Conservation (phyloP, 441 rosid species). For the Bruguiera hainesii region DNA sequence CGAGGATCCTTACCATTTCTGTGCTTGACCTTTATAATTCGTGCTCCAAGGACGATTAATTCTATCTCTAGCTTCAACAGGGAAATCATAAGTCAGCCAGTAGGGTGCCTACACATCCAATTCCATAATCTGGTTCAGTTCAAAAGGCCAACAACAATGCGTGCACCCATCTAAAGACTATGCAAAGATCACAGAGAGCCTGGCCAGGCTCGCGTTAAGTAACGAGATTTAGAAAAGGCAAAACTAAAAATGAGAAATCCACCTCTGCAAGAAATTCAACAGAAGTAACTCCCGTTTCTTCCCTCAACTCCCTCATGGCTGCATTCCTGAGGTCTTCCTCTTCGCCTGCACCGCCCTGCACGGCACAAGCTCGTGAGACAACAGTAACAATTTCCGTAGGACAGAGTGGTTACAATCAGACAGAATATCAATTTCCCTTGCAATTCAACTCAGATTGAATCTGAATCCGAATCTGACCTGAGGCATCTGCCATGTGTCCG, state of each 20-base stretch:
- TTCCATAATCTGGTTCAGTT: constrained; percentile 17
- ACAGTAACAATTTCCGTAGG: too few relatives aligned
- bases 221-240: not conserved
- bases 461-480: constrained; percentile 43
- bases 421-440: too few relatives aligned
- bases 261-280: constrained; percentile 89
- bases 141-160: not conserved
- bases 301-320: constrained; percentile 83
- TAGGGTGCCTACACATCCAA: constrained; percentile 55
- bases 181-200: not conserved
- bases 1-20: constrained; percentile 62
- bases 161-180: not conserved
- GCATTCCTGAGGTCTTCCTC: constrained; percentile 83
- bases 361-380: not conserved
- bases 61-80: constrained; percentile 64
- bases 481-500: constrained; percentile 94
- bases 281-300: constrained; percentile 88
- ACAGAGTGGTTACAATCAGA: too few relatives aligned
- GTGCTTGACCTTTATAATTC: constrained; percentile 97
- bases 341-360: constrained; percentile 79
- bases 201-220: not conserved
- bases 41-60: constrained; percentile 73
- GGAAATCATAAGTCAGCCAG: constrained; percentile 91
- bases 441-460: not conserved
- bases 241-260: not conserved